These are phyloP conservation scores for Aureobasidium pullulans DNA, from an alignment of 2,329 filamentous ascomycete species.

Conservation along the genomic window DNA sequence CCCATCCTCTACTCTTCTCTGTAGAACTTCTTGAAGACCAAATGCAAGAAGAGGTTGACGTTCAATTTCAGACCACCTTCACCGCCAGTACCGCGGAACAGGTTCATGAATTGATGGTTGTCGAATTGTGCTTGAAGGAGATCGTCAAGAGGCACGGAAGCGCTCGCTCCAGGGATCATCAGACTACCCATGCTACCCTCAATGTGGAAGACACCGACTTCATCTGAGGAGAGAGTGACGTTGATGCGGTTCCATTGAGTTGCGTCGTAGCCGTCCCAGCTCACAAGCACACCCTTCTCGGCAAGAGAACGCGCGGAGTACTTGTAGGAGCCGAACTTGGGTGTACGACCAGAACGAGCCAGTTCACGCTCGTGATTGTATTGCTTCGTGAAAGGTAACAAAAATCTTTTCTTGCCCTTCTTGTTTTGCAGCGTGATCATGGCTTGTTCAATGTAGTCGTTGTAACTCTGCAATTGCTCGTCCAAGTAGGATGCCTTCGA, in stretches of 20 bases:
- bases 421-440: constrained; percentile 97
- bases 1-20: constrained; percentile 30
- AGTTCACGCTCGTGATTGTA: constrained; percentile 98
- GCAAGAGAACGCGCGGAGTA: constrained; percentile 83
- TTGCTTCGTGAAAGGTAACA: constrained; percentile 95
- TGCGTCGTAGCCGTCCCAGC: constrained; percentile 77
- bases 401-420: constrained; percentile 89
- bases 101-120: constrained; percentile 88
- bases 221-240: constrained; percentile 86
- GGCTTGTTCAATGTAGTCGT: constrained; percentile 97
- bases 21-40: constrained; percentile 99
- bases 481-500: constrained; percentile 89
- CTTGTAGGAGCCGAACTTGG: constrained; percentile 97
- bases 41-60: constrained; percentile 91
- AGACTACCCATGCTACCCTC: constrained; percentile 88
- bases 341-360: constrained; percentile 82
- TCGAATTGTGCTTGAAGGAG: constrained; percentile 95
- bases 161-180: constrained; percentile 90
- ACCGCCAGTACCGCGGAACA: constrained; percentile 61
- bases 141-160: constrained; percentile 83
- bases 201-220: constrained; percentile 87
- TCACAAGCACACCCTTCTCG: constrained; percentile 88
- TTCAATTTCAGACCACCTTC: constrained; percentile 63
- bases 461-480: constrained; percentile 92
- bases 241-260: constrained; percentile 88